Evolutionary conservation across 202 grass and related monocot genomes (phyloP), one percentile per base, ranked within the genome.

Genomic region (Musa balbisiana): DNA sequence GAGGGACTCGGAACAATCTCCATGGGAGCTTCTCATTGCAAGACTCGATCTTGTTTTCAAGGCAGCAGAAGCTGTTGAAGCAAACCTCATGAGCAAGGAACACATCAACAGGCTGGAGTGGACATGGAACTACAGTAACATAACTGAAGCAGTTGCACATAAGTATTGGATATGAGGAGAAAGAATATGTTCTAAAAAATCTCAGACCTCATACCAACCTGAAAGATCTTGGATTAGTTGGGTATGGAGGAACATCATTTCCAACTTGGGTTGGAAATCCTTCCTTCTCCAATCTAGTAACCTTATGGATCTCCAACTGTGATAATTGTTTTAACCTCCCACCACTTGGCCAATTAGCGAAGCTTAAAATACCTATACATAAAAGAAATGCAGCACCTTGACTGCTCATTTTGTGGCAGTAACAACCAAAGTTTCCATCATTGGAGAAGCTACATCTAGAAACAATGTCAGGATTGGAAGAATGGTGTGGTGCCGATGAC

Each of bases 21-120:
- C 60, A 24, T 11, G 83, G 81, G 62, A 78, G 51, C 75, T 92
- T 75, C 8, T 79, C 33, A 86, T 92, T 73, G 76, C 70, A 71
- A 84, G 81, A 64, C 77, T 92, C 54, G 19, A 88, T 23, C 76
- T 84, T 75, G 81, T 88, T 4, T 29, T 29, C 8, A 19, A 52
- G 51, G 79, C 26, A 29, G 6, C 64, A 49, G 86, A 92, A 64
- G 89, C 75, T 19, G 9, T 0, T 19, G 9, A 67, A 19, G 89
- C 89, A 3, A 21, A 67, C 6, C 63, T 92, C 43, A 9, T 43
- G 12, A 64, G 26, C 16, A 92, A 92, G 53, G 9, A 21, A 4
- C n/a, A 71, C 20, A 80, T 92, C 6, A 52, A 78, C 1, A 86
- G 78, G n/a, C 49, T 92, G 2, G 54, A 80, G 8, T 78, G 88